Evolutionary conservation across 192 early-diverging fungal species (phyloP).

Genomic region (Coemansia sp.): DNA sequence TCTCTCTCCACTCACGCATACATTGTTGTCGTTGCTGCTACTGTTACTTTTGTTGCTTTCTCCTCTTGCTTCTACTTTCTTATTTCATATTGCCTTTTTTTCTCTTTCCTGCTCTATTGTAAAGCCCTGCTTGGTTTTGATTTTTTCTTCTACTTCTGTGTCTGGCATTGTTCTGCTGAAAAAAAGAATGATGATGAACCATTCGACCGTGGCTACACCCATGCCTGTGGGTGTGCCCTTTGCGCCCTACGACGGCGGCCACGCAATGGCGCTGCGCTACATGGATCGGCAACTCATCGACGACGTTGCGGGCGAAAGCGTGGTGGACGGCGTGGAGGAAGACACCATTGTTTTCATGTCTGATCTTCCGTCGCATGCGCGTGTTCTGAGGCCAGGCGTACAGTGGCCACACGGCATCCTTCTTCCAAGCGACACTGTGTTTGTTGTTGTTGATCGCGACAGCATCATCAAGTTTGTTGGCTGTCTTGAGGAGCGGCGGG

Average conservation of each 20-base stretch:
- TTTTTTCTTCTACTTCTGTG: not conserved
- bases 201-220: slow-evolving; percentile 10
- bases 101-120: not conserved
- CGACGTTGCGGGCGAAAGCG: slow-evolving; percentile 45
- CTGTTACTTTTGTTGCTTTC: not conserved
- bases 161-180: not conserved
- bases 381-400: slow-evolving; percentile 49
- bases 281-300: slow-evolving; percentile 36
- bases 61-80: not conserved
- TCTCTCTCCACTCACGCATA: too few species aligned
- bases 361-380: slow-evolving; percentile 36
- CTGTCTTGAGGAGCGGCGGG: slow-evolving; percentile 14
- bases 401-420: slow-evolving; percentile 30
- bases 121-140: not conserved
- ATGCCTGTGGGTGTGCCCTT: slow-evolving; percentile 40
- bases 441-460: slow-evolving; percentile 35
- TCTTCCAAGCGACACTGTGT: slow-evolving; percentile 39
- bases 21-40: too few species aligned
- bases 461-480: slow-evolving; percentile 42
- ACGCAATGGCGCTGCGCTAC: slow-evolving; percentile 35
- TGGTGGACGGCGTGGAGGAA: slow-evolving; percentile 5
- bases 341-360: slow-evolving; percentile 30
- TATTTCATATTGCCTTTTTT: not conserved
- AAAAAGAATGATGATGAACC: slow-evolving; percentile 43
- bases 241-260: slow-evolving; percentile 35